Evolutionary conservation across 129 eudicot species (phyloP).

Genomic region (Pulicaria dysenterica): DNA sequence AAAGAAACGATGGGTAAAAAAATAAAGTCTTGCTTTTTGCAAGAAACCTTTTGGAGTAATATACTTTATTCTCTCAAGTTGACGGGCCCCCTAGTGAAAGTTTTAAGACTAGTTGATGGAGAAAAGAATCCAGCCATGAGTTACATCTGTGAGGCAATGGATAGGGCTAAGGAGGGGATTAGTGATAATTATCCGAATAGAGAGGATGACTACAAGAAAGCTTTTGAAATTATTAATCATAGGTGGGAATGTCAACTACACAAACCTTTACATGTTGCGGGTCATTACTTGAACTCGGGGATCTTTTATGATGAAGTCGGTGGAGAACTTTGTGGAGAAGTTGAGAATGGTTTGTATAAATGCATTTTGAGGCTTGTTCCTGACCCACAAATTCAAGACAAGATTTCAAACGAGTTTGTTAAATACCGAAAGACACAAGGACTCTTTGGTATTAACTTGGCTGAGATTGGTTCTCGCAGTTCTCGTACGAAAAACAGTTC

Average conservation of each 20-base stretch:
- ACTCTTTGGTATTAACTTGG: constrained; percentile 2
- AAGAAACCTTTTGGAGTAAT: constrained; percentile 17
- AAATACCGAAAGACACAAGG: neutral
- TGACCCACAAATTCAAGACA: constrained; percentile 4
- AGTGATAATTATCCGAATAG: neutral
- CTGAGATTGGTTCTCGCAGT: too few species aligned
- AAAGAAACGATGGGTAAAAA: constrained; percentile 1
- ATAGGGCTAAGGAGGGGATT: constrained; percentile 3
- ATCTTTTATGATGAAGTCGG: constrained; percentile 1
- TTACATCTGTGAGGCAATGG: neutral
- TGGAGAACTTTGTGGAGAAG: neutral
- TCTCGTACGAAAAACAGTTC: too few species aligned
- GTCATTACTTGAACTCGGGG: constrained; percentile 5
- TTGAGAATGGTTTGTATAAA: neutral
- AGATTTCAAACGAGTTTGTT: constrained; percentile 1
- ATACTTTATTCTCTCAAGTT: constrained; percentile 13
- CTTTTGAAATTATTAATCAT: neutral
- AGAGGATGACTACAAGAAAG: neutral
- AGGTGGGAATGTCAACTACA: constrained; percentile 28
- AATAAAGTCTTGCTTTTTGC: neutral
- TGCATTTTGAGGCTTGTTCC: constrained; percentile 14
- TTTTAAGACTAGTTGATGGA: constrained; percentile 22
- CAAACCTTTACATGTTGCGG: constrained; percentile 11
- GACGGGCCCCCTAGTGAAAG: too few species aligned
- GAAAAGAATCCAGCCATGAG: neutral